Conservation (phyloP, 441 rosid genomes). For the Lepidium campestre region DNA sequence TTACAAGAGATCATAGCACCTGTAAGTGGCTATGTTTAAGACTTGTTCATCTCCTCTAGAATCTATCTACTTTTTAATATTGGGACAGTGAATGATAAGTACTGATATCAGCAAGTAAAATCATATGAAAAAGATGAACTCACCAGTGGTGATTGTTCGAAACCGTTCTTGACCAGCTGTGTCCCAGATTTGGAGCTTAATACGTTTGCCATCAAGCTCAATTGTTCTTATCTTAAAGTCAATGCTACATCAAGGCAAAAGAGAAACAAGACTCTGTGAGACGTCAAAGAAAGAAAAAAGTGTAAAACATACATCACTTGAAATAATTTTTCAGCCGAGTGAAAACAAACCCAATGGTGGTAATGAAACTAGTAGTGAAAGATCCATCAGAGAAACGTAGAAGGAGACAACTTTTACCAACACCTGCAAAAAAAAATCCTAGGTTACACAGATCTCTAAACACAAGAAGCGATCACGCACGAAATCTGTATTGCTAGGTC, state of each 20-base stretch:
- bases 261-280: not conserved
- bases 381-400: slow-evolving; percentile 75
- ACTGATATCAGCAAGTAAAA: not conserved
- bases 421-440: slow-evolving; percentile 37
- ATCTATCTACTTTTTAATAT: not conserved
- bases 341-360: slow-evolving; percentile 64
- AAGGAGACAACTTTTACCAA: slow-evolving; percentile 74
- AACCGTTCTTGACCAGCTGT: slow-evolving; percentile 87
- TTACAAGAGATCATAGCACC: not conserved
- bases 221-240: slow-evolving; percentile 80
- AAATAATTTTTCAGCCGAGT: not conserved
- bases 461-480: not conserved
- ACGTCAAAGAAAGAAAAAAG: not conserved
- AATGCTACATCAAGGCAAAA: slow-evolving; percentile 38
- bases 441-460: slow-evolving; percentile 3
- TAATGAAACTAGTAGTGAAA: slow-evolving; percentile 75
- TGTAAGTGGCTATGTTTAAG: not conserved
- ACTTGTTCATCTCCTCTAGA: not conserved
- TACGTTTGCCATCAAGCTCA: slow-evolving; percentile 75
- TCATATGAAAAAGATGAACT: not conserved
- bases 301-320: not conserved
- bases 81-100: not conserved
- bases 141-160: slow-evolving; percentile 72
- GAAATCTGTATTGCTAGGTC: not conserved
- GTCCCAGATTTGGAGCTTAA: slow-evolving; percentile 80